phyloP scores from a whole-genome alignment of 129 eudicot genomes.

The Flaveria robusta region DNA sequence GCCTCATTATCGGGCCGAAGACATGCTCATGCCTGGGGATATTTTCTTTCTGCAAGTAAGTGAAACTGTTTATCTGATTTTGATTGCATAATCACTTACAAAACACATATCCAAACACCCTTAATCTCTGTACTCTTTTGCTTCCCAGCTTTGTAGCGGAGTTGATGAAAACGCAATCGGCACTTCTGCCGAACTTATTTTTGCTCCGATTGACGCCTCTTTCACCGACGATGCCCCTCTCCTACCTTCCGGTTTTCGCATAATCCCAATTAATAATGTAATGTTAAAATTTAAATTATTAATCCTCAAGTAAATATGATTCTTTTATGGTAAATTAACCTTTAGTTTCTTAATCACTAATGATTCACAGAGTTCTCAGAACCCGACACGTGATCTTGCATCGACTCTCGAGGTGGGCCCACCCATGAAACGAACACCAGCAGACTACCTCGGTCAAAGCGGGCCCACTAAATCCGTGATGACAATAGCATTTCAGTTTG shows the following conservation, averaged over 20 bases:
- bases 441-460: conserved; percentile 44
- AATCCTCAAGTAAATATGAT: background rate
- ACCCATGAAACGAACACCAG: conserved; percentile 56
- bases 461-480: conserved; percentile 75
- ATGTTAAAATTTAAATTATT: conserved; percentile 32
- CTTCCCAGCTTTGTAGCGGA: conserved; percentile 77
- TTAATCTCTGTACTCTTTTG: background rate
- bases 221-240: conserved; percentile 96
- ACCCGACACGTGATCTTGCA: conserved; percentile 92
- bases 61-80: background rate
- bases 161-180: conserved; percentile 94
- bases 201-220: conserved; percentile 97
- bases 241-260: conserved; percentile 92
- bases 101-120: background rate
- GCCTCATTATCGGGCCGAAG: conserved; percentile 62
- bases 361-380: conserved; percentile 62
- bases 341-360: background rate
- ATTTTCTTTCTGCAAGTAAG: conserved; percentile 91
- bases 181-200: conserved; percentile 82
- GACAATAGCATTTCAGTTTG: conserved; percentile 96
- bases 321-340: background rate
- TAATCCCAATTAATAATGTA: conserved; percentile 75
- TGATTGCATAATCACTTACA: background rate
- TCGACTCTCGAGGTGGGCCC: conserved; percentile 90
- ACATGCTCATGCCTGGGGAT: conserved; percentile 79